These are phyloP conservation scores for Tricholoma bakamatsutake DNA, from an alignment of 768 basidiomycete genomes.

Conservation along the genomic window DNA sequence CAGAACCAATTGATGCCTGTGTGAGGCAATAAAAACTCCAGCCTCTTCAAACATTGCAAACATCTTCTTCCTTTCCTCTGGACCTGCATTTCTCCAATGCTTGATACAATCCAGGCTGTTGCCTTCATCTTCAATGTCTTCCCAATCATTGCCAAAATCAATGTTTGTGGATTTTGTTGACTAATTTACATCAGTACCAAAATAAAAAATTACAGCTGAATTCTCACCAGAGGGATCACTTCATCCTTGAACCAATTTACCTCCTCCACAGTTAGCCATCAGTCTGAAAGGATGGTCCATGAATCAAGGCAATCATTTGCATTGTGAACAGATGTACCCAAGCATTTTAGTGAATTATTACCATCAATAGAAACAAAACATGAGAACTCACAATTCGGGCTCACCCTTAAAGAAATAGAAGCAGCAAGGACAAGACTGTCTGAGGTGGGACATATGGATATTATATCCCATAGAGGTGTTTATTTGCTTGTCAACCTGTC, in stretches of 20 bases:
- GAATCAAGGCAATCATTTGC: conserved; percentile 5
- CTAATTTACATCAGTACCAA: no score
- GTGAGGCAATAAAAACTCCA: conserved; percentile 15
- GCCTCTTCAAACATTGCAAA: conserved; percentile 17
- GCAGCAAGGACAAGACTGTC: conserved; percentile 13
- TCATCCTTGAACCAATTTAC: conserved; percentile 14
- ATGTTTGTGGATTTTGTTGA: not conserved
- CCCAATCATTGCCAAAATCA: not conserved
- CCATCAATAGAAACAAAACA: conserved; percentile 22
- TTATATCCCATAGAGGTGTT: not conserved
- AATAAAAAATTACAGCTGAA: not conserved
- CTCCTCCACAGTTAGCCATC: conserved; percentile 8
- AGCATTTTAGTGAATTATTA: conserved; percentile 23
- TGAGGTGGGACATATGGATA: not conserved
- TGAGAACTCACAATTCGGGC: conserved; percentile 9
- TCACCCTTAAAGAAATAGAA: conserved; percentile 16
- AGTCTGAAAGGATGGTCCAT: conserved; percentile 1
- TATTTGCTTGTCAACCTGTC: not conserved
- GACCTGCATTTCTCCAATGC: conserved; percentile 15
- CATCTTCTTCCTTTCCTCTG: conserved; percentile 14
- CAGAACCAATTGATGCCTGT: conserved; percentile 13
- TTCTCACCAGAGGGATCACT: not conserved
- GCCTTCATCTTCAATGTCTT: not conserved
- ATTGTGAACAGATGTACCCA: conserved; percentile 4
- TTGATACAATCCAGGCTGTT: conserved; percentile 2